Evolutionary conservation across 176 grass and related monocot species (phyloP).

Genomic region (Otatea glauca): DNA sequence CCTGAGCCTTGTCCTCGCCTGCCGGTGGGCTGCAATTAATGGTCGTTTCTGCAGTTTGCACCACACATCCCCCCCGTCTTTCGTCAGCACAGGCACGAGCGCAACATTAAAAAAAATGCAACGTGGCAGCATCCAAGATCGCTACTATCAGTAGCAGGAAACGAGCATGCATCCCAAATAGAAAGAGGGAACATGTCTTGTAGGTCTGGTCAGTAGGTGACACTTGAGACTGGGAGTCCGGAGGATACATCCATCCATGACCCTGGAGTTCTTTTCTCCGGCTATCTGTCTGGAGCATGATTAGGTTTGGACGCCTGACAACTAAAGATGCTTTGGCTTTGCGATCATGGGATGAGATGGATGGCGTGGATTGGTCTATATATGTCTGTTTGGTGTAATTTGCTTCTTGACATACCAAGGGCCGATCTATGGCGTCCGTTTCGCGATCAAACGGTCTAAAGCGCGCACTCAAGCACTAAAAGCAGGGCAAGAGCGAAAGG

Average conservation of each 20-base stretch:
- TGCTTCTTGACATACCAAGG: neutral
- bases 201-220: constrained; percentile 17
- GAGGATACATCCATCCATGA: neutral
- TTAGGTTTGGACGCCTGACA: neutral
- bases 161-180: neutral
- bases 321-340: neutral
- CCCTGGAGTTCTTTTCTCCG: neutral
- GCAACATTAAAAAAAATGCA: neutral
- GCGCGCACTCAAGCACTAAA: neutral
- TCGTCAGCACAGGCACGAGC: neutral
- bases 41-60: neutral
- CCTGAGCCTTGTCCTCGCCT: neutral
- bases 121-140: neutral
- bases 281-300: constrained; percentile 7
- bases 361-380: neutral
- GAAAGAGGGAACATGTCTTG: neutral
- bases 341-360: neutral
- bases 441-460: neutral
- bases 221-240: neutral
- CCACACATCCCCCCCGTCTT: neutral
- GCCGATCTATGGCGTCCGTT: neutral
- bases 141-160: neutral
- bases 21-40: neutral
- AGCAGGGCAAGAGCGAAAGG: neutral
- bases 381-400: neutral